Evolutionary conservation across 108 stramenopile species (phyloP).

Genomic region (Pseudonitzschia delicatissima): DNA sequence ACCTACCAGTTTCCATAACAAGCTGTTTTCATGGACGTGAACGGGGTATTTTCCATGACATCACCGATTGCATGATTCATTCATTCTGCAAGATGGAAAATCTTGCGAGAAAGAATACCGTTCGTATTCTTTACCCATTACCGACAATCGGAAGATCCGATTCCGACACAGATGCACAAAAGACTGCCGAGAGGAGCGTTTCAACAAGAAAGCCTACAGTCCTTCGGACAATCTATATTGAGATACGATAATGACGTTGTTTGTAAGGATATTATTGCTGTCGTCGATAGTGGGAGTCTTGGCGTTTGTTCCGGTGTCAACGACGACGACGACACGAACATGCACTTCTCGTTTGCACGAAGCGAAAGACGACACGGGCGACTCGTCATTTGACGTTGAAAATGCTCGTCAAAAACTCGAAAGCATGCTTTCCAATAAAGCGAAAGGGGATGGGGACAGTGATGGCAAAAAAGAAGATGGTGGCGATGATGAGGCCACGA

Average conservation of each 20-base stretch:
- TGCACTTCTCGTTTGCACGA: too few relatives aligned
- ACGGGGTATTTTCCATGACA: too few relatives aligned
- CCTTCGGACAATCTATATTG: neutral
- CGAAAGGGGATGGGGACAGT: neutral
- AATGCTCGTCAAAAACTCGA: slow-evolving; percentile 30
- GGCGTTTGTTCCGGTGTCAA: neutral
- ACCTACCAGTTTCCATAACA: too few relatives aligned
- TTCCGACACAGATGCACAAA: too few relatives aligned
- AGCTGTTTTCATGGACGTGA: too few relatives aligned
- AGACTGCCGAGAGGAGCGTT: too few relatives aligned
- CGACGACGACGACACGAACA: neutral
- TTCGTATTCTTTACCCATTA: too few relatives aligned
- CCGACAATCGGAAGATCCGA: too few relatives aligned
- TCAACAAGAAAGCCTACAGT: too few relatives aligned
- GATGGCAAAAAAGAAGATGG: neutral
- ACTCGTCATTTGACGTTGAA: slow-evolving; percentile 31
- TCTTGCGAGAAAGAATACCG: too few relatives aligned
- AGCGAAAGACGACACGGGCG: neutral
- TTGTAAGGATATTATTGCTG: neutral
- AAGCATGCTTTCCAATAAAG: slow-evolving; percentile 5
- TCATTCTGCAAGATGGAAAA: too few relatives aligned
- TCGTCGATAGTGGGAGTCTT: neutral
- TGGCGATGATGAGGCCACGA: neutral
- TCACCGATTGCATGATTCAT: too few relatives aligned
- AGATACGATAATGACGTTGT: neutral